Conservation (phyloP, 768 basidiomycete species). For the Sarcomyxa edulis region DNA sequence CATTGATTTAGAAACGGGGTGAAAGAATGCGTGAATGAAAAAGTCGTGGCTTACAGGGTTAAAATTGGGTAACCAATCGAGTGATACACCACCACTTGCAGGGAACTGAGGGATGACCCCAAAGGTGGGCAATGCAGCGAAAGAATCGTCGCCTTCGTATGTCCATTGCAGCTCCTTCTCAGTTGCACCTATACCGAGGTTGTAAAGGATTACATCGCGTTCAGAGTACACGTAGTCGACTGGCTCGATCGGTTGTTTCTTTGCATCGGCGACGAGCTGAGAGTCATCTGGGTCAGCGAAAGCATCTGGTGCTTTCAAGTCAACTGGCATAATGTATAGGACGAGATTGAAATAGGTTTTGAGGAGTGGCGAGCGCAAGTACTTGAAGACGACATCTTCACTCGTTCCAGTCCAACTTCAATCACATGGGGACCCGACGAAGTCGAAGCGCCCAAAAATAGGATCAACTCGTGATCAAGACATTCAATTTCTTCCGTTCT, state of each 20-base stretch:
- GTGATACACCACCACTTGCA: slow-evolving; percentile 57
- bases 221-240: slow-evolving; percentile 75
- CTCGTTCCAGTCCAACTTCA: too few relatives aligned
- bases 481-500: too few relatives aligned
- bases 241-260: slow-evolving; percentile 50
- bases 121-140: slow-evolving; percentile 86
- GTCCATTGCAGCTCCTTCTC: slow-evolving; percentile 90
- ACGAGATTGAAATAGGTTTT: too few relatives aligned
- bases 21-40: too few relatives aligned
- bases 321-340: slow-evolving; percentile 13
- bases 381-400: too few relatives aligned
- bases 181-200: slow-evolving; percentile 90
- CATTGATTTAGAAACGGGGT: not conserved
- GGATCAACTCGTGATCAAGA: too few relatives aligned
- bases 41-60: slow-evolving; percentile 65
- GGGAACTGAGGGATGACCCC: slow-evolving; percentile 91
- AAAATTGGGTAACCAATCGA: slow-evolving; percentile 93
- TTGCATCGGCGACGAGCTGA: slow-evolving; percentile 75
- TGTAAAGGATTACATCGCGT: slow-evolving; percentile 91
- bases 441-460: too few relatives aligned
- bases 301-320: slow-evolving; percentile 38
- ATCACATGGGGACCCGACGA: too few relatives aligned
- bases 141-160: slow-evolving; percentile 85
- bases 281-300: slow-evolving; percentile 82
- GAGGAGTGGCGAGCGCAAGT: too few relatives aligned